phyloP scores from a whole-genome alignment of 169 alveolate species.

The Cryptosporidium xiaoi region DNA sequence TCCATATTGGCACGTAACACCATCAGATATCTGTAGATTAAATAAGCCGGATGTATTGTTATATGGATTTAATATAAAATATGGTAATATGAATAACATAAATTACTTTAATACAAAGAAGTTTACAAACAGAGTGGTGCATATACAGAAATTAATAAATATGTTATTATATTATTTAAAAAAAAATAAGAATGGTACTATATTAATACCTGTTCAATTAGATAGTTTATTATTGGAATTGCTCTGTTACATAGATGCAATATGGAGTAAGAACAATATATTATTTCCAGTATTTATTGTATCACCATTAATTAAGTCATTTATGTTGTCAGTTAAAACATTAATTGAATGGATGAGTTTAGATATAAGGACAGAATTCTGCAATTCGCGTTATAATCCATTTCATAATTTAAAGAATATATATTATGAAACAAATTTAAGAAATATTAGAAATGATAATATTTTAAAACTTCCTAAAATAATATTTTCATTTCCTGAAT shows the following conservation, averaged over 20 bases:
- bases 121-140: conserved; percentile 7
- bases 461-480: conserved; percentile 46
- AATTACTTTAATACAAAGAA: not conserved
- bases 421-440: conserved; percentile 32
- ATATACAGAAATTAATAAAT: conserved; percentile 37
- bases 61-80: conserved; percentile 10
- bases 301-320: conserved; percentile 61
- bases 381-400: conserved; percentile 67
- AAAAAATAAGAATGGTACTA: conserved; percentile 66
- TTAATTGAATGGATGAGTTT: conserved; percentile 72
- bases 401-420: conserved; percentile 62
- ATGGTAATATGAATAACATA: not conserved
- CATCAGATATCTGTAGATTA: conserved; percentile 53
- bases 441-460: conserved; percentile 28
- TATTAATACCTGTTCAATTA: conserved; percentile 49
- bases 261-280: conserved; percentile 54
- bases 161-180: conserved; percentile 36
- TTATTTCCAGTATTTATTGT: conserved; percentile 59
- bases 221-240: conserved; percentile 52
- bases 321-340: conserved; percentile 59
- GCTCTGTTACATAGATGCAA: conserved; percentile 65
- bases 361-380: conserved; percentile 64
- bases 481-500: conserved; percentile 61
- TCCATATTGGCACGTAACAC: conserved; percentile 75
- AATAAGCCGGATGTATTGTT: conserved; percentile 52